Evolutionary conservation across 2,329 filamentous ascomycete species (phyloP).

Genomic region (Myriosclerotinia duriaeana): DNA sequence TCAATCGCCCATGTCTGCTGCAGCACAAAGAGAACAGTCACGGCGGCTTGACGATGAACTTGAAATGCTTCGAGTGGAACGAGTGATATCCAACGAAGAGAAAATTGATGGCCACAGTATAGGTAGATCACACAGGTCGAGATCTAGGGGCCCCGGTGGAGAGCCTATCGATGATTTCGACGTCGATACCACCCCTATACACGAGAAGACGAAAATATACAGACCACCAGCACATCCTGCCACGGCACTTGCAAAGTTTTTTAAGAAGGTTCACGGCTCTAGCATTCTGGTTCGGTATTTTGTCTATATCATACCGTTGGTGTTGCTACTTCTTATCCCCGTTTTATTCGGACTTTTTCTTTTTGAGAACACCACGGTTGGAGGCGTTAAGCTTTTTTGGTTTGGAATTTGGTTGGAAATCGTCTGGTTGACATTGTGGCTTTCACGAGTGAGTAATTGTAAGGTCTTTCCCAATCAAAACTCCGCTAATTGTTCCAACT

Average conservation of each 20-base stretch:
- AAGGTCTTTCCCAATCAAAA: neutral
- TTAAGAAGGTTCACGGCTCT: slow-evolving; percentile 64
- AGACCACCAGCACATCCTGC: slow-evolving; percentile 62
- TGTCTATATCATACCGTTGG: slow-evolving; percentile 67
- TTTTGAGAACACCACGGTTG: slow-evolving; percentile 61
- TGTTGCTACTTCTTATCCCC: slow-evolving; percentile 64
- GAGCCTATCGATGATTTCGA: slow-evolving; percentile 60
- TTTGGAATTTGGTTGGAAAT: slow-evolving; percentile 96
- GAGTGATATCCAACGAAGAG: slow-evolving; percentile 47
- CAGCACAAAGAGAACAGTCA: slow-evolving; percentile 58
- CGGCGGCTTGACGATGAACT: slow-evolving; percentile 65
- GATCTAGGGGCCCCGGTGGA: slow-evolving; percentile 50
- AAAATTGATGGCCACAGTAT: slow-evolving; percentile 38
- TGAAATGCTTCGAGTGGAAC: slow-evolving; percentile 63
- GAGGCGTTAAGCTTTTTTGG: slow-evolving; percentile 79
- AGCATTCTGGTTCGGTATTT: slow-evolving; percentile 68
- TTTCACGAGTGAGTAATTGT: slow-evolving; percentile 53
- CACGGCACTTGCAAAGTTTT: slow-evolving; percentile 60
- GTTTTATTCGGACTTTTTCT: slow-evolving; percentile 62
- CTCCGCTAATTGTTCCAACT: slow-evolving; percentile 22
- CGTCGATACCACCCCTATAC: slow-evolving; percentile 60
- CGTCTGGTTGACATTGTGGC: slow-evolving; percentile 89
- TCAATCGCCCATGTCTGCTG: slow-evolving; percentile 48
- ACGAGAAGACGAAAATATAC: slow-evolving; percentile 65
- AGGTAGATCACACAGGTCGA: slow-evolving; percentile 39